Conservation (phyloP, 2,329 filamentous ascomycete species). For the Waltergamsia citrina region DNA sequence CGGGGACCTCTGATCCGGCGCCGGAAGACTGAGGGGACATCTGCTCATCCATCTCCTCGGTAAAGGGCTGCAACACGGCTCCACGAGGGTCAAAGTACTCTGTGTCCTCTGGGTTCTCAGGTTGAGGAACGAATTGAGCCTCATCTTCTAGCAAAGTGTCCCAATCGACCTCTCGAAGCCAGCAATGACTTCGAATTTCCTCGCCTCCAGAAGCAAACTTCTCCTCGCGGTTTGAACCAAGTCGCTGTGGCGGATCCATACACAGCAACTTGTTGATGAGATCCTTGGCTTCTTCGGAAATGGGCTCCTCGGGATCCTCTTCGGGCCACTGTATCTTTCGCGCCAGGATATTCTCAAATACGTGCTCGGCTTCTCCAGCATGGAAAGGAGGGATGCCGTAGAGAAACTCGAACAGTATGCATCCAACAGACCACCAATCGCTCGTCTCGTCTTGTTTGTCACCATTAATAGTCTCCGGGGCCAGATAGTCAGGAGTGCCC, state of each 20-base stretch:
- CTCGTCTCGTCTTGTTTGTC: conserved; percentile 95
- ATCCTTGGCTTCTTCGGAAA: conserved; percentile 84
- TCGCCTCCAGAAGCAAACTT: conserved; percentile 77
- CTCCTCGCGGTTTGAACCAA: conserved; percentile 80
- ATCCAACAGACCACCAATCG: conserved; percentile 99
- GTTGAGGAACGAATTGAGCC: conserved; percentile 86
- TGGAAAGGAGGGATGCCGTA: conserved; percentile 94
- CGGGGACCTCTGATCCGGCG: conserved; percentile 62
- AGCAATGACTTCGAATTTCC: conserved; percentile 81
- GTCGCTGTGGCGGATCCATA: conserved; percentile 67
- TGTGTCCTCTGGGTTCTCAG: conserved; percentile 91
- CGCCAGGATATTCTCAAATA: conserved; percentile 92
- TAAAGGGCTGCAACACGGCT: conserved; percentile 84
- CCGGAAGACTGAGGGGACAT: conserved; percentile 62
- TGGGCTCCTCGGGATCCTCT: conserved; percentile 60
- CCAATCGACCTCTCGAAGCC: conserved; percentile 87
- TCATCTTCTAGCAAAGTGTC: conserved; percentile 87
- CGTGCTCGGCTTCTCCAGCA: conserved; percentile 77
- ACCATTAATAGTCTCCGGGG: conserved; percentile 92
- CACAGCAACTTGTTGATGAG: conserved; percentile 89
- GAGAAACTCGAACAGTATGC: conserved; percentile 93
- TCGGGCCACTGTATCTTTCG: conserved; percentile 90
- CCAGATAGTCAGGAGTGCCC: conserved; percentile 92
- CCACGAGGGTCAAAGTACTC: conserved; percentile 95
- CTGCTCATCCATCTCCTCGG: conserved; percentile 90